Evolutionary conservation across 306 rosid species (phyloP), one percentile per base, ranked within the genome.

Genomic region (Argentina anserina): DNA sequence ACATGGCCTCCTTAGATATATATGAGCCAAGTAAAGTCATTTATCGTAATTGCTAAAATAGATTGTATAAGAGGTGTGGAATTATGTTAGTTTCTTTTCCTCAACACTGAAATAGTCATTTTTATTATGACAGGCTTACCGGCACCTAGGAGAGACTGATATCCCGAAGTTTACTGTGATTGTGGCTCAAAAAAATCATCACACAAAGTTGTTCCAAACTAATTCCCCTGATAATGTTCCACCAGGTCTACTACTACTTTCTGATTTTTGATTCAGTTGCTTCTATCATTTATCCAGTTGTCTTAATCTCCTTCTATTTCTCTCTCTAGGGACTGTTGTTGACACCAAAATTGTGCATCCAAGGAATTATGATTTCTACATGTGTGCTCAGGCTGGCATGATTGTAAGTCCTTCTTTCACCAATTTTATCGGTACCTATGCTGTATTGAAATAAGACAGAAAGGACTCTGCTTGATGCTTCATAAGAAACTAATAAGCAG

Each of bases 161-260:
- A 53, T 80, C 81, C 96, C 98, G 62, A 91, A 87, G 82, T 84
- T 88, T 83, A 87, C 98, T 2, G 87, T 94, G 52, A 84, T 91
- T 76, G 86, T 91, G 69, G 96, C 88, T 21, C 92, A 91, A 80
- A 93, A 93, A 75, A 91, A 89, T 87, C 96, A 91, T 70, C 96
- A 89, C 75, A 86, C 87, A 1, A 91, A 78, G 82, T 75, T 94
- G 41, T 94, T 91, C 81, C 92, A 76, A 78, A 76, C 85, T 73
- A 78, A 76, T 66, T 47, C 53, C 53, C 21, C 9, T 47, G 9
- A 47, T 47, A 47, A 47, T 47, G 53, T 47, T 47, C 53, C 53
- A 47, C 23, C 9, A 47, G 23, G 53, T 47, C 21, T n/a, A n/a
- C 3, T 47, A n/a, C 53, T 47, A 47, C 53, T 47, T 47, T 47